Evolutionary conservation across 2,329 filamentous ascomycete genomes (phyloP).

Genomic region (Arachnopeziza araneosa): DNA sequence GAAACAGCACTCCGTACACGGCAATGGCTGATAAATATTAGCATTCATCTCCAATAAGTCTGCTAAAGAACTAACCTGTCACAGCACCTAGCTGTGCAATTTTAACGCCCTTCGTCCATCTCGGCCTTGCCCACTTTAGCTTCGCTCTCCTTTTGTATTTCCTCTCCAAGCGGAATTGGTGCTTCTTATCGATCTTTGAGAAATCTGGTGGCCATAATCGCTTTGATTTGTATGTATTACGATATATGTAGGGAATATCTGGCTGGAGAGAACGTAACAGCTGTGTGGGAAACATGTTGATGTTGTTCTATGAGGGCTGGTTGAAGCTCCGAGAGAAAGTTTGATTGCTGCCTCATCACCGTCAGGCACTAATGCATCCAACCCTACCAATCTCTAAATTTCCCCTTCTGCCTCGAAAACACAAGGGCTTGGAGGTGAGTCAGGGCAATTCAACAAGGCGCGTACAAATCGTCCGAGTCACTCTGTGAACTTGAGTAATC

Average conservation of each 20-base stretch:
- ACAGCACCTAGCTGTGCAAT: slow-evolving; percentile 48
- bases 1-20: slow-evolving; percentile 54
- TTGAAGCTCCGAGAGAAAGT: neutral
- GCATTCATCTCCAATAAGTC: neutral
- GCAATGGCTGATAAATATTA: slow-evolving; percentile 39
- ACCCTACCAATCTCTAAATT: slow-evolving; percentile 23
- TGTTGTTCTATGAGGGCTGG: slow-evolving; percentile 2
- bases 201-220: slow-evolving; percentile 78
- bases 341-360: slow-evolving; percentile 17
- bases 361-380: neutral
- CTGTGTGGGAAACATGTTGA: slow-evolving; percentile 43
- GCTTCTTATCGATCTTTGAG: slow-evolving; percentile 59
- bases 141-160: slow-evolving; percentile 67
- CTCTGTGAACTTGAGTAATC: neutral
- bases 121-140: slow-evolving; percentile 55
- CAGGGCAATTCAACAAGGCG: slow-evolving; percentile 6
- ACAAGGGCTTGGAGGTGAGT: slow-evolving; percentile 13
- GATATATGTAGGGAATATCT: slow-evolving; percentile 33
- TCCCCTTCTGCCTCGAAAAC: slow-evolving; percentile 9
- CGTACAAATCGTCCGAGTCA: neutral
- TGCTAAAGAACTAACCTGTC: slow-evolving; percentile 22
- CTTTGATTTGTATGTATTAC: slow-evolving; percentile 58
- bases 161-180: slow-evolving; percentile 74
- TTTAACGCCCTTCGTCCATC: slow-evolving; percentile 60
- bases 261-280: slow-evolving; percentile 37